Conservation (phyloP, 331 rosid species). For the Ulmus americana region DNA sequence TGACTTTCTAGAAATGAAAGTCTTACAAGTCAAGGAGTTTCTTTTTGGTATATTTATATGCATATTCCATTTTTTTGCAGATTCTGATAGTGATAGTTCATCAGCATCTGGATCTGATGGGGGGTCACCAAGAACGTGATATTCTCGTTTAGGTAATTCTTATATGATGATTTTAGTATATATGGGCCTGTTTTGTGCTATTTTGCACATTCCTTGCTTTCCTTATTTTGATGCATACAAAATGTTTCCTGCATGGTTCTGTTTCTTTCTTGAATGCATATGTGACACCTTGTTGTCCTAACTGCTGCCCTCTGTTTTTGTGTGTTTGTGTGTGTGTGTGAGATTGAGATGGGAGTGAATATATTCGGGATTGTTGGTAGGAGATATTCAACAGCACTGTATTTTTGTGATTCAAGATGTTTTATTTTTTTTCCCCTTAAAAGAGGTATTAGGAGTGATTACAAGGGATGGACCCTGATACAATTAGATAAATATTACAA, state of each 20-base stretch:
- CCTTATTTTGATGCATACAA: background rate
- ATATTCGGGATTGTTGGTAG: too few species aligned
- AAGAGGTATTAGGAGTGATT: too few species aligned
- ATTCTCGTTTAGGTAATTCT: slow-evolving; percentile 33
- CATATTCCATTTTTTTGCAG: slow-evolving; percentile 36
- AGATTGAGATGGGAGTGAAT: too few species aligned
- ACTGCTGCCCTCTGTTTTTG: background rate
- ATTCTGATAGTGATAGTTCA: slow-evolving; percentile 90
- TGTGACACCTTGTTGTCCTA: background rate
- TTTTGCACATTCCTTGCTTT: background rate
- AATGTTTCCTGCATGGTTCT: background rate
- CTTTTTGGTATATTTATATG: slow-evolving; percentile 13
- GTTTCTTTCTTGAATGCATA: background rate
- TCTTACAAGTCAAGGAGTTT: slow-evolving; percentile 3
- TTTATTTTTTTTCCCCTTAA: background rate
- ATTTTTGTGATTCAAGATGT: background rate
- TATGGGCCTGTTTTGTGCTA: background rate
- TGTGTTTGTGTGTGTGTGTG: too few species aligned
- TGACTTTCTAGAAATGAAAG: slow-evolving; percentile 1
- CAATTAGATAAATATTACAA: too few species aligned
- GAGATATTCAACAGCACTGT: background rate
- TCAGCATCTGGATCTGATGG: slow-evolving; percentile 90
- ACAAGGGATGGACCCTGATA: too few species aligned
- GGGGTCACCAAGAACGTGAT: slow-evolving; percentile 51
- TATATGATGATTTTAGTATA: background rate